phyloP scores from a whole-genome alignment of 306 rosid genomes.

The Dryas alaskensis region DNA sequence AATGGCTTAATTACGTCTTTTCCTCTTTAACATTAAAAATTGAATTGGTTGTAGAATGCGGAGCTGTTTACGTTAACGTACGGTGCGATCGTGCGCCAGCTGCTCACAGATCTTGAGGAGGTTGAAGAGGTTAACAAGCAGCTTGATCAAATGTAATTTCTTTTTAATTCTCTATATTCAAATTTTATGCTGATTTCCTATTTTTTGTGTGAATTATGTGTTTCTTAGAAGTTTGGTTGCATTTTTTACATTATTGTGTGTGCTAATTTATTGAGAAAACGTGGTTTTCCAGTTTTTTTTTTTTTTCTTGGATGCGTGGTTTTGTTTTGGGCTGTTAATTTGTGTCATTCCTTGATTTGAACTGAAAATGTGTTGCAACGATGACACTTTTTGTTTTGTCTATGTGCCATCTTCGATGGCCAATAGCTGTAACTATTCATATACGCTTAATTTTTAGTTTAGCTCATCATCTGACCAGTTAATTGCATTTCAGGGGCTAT shows the following conservation, averaged over 20 bases:
- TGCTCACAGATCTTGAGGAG: constrained; percentile 98
- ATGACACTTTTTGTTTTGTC: too few relatives aligned
- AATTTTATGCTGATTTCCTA: background rate
- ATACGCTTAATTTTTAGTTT: background rate
- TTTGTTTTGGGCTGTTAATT: background rate
- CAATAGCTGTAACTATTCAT: background rate
- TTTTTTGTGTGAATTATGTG: background rate
- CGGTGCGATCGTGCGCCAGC: constrained; percentile 98
- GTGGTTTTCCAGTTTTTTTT: background rate
- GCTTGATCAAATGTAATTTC: constrained; percentile 83
- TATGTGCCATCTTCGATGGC: background rate
- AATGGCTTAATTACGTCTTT: background rate
- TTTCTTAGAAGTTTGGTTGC: background rate
- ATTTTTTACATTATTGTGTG: background rate
- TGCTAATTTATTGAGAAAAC: background rate
- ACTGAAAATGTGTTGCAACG: background rate
- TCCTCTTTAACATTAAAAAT: background rate
- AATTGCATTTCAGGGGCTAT: constrained; percentile 70
- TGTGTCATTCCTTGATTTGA: background rate
- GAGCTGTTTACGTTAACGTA: constrained; percentile 96
- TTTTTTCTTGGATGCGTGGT: background rate
- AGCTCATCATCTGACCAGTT: background rate
- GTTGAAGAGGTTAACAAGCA: constrained; percentile 98
- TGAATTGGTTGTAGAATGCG: constrained; percentile 58
- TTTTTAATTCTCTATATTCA: background rate